Evolutionary conservation across 1,139 yeast species (phyloP).

Genomic region (Blastobotrys aristatus): DNA sequence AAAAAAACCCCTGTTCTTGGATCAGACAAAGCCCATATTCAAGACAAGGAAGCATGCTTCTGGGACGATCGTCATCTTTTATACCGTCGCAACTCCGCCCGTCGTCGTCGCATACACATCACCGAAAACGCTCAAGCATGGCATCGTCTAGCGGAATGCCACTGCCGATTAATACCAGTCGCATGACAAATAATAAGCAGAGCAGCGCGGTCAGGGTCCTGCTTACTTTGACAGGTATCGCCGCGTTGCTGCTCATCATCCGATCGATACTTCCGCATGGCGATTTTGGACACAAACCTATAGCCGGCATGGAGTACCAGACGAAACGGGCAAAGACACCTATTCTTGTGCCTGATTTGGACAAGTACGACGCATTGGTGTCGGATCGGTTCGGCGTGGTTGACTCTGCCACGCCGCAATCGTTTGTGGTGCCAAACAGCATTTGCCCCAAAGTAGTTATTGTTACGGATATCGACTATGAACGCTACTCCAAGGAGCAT

Average conservation of each 20-base stretch:
- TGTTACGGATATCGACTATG: slow-evolving; percentile 79
- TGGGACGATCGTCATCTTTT: slow-evolving; percentile 3
- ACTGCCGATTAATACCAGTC: neutral
- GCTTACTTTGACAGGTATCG: neutral
- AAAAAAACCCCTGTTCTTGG: too few relatives aligned
- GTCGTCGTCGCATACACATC: neutral
- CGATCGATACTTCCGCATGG: neutral
- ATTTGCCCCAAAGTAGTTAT: slow-evolving; percentile 43
- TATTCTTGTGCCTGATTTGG: slow-evolving; percentile 1
- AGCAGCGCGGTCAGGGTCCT: neutral
- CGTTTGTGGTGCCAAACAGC: neutral
- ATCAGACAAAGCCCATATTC: too few relatives aligned
- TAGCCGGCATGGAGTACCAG: slow-evolving; percentile 1
- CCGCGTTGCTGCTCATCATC: neutral
- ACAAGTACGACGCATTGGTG: neutral
- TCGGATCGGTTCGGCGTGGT: slow-evolving; percentile 1
- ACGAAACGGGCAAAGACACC: neutral
- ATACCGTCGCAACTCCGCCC: slow-evolving; percentile 1
- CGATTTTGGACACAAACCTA: neutral
- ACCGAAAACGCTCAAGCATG: slow-evolving; percentile 1
- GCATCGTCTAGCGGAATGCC: slow-evolving; percentile 4
- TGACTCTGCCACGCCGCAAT: neutral
- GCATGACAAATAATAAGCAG: neutral
- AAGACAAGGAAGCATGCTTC: neutral
- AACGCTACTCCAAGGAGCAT: slow-evolving; percentile 54